Base-by-base conservation (phyloP, 257 asterid genomes). In the Solanum clarkiae region DNA sequence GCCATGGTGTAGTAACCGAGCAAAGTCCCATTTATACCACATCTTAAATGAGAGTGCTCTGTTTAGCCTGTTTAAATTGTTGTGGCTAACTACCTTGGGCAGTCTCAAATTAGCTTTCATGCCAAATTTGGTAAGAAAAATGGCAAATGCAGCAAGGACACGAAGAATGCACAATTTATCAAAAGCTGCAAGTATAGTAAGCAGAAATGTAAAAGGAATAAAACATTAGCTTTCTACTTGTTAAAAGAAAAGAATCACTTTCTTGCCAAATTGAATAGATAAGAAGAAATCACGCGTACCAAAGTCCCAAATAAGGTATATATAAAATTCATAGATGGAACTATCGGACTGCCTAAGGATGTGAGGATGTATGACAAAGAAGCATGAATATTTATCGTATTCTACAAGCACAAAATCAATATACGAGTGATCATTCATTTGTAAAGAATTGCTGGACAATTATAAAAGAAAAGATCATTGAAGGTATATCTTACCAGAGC, bases 111-210 rank as follows among this genome's bases (percentile, higher is more conserved):
- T 90, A 80, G 89, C 75, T 90, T 95, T 97, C 95, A 92, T 89
- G 51, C 98, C 98, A 29, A 94, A 93, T 86, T 91, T 93, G 59
- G 93, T 89, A 68, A 95, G 93, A 88, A 97, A 95, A 26, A 97
- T 71, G n/a, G 99, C 97, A 97, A 90, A 87, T 97, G 99, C 44
- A 97, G 94, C 94, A 97, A 87, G 87, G 91, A 93, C 86, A 93
- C 95, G 49, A 91, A 92, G 88, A 89, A 87, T 8, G 91, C 90
- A 60, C 96, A 93, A 75, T 95, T 97, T 86, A 97, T 92, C 90
- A 94, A 18, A 88, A 97, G 98, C 99, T 97, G 99, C 70, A 84
- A 62, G 85, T 42, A 65, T 36, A 62, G 18, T 70, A 55, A 15
- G 49, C 36, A 85, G 26, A 45, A 44, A 66, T 66, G 32, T 29